Percentiles rank a stretch among this genome's conserved stretches.
phyloP scores from a whole-genome alignment of 768 basidiomycete genomes.

The Russula emetica region DNA sequence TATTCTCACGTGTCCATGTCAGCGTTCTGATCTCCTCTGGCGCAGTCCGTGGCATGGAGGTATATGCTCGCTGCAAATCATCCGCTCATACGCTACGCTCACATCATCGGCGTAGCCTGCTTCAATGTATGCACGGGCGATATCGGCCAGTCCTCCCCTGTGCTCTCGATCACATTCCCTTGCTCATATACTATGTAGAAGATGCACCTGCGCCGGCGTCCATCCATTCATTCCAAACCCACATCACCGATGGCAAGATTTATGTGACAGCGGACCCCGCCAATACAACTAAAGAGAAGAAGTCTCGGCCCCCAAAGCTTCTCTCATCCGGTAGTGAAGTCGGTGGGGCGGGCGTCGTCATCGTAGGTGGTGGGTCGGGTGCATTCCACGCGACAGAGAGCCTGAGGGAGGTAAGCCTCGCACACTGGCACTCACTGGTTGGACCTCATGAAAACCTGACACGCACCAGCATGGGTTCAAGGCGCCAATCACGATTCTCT shows the following conservation, averaged over 20 bases:
- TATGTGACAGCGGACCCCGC: constrained; percentile 66
- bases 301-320: constrained; percentile 56
- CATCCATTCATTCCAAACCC: constrained; percentile 71
- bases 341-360: constrained; percentile 65
- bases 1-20: background rate
- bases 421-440: background rate
- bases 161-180: constrained; percentile 9
- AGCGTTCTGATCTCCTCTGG: constrained; percentile 1
- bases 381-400: constrained; percentile 75
- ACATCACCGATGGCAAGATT: constrained; percentile 67
- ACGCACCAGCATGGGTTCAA: constrained; percentile 62
- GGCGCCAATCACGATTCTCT: constrained; percentile 71
- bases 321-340: constrained; percentile 44
- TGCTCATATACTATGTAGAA: constrained; percentile 44
- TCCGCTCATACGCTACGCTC: background rate
- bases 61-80: constrained; percentile 32
- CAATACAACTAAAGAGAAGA: constrained; percentile 61
- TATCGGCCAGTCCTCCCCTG: constrained; percentile 48
- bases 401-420: constrained; percentile 60
- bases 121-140: constrained; percentile 84
- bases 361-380: constrained; percentile 83
- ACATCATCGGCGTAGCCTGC: constrained; percentile 51
- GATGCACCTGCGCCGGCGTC: constrained; percentile 83
- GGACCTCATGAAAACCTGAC: constrained; percentile 1
- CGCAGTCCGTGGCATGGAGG: constrained; percentile 85